A percentile compares a stretch with the other conserved stretches of the same genome.
Conservation (phyloP, 1,139 yeast species). For the Yamadazyma triangularis region DNA sequence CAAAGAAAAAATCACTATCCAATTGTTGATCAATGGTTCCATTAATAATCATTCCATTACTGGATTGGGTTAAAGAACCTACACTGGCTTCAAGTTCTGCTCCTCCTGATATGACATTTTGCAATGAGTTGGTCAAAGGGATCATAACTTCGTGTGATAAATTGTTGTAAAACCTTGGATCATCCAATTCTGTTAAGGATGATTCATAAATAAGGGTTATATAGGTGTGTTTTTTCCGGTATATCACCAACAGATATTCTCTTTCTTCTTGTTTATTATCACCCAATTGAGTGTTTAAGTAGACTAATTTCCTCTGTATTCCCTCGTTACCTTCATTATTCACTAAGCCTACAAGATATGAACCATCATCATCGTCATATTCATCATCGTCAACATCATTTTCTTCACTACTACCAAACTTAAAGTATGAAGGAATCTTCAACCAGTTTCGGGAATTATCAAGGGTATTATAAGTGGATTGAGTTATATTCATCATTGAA, state of each 20-base stretch:
- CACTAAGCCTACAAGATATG: constrained; percentile 26
- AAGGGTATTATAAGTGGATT: too few relatives aligned
- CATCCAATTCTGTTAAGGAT: constrained; percentile 18
- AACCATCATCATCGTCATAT: constrained; percentile 19
- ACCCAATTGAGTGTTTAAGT: constrained; percentile 15
- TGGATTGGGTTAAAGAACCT: constrained; percentile 25
- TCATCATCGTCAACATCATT: constrained; percentile 3
- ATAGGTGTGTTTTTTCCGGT: constrained; percentile 18
- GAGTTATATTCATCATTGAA: constrained; percentile 22
- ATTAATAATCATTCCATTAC: too few relatives aligned
- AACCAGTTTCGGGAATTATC: constrained; percentile 18
- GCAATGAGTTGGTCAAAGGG: too few relatives aligned
- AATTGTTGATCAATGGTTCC: constrained; percentile 12
- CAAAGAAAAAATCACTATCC: constrained; percentile 36
- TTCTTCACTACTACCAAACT: constrained; percentile 5
- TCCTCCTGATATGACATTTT: constrained; percentile 9
- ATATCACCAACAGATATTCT: constrained; percentile 33
- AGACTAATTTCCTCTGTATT: constrained; percentile 24
- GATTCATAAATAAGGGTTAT: constrained; percentile 31
- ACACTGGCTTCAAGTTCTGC: constrained; percentile 24
- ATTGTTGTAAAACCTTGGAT: constrained; percentile 18
- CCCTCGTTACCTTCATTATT: too few relatives aligned
- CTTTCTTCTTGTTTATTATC: constrained; percentile 11
- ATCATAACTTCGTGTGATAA: too few relatives aligned
- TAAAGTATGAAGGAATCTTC: constrained; percentile 22